Base-by-base conservation (phyloP, 768 basidiomycete genomes). In the Suillus americanus region DNA sequence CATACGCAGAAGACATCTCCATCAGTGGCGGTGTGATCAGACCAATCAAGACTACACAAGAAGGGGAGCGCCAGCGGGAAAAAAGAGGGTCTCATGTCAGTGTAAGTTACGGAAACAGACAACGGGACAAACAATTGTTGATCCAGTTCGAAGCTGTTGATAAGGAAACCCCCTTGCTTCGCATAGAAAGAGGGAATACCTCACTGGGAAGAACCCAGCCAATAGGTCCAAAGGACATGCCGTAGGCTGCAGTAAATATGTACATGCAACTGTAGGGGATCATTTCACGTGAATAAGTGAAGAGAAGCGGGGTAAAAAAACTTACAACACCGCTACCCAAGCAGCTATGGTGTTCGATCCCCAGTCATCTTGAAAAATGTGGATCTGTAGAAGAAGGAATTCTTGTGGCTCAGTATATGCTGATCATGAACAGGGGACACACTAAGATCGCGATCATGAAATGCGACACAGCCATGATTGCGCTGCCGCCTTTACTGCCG, bases 121-220 rank as follows among this genome's bases (percentile, higher is more conserved):
- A 40, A 41, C 0, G 25, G 62, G 16, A 75, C 82, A 2, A 59
- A 89, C 89, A 94, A 64, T 94, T 94, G 70, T 94, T 94, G 30
- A 85, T 69, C 92, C 92, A 94, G 68, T 91, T 92, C n/a, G 89
- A 91, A 3, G 91, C 89, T 2, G 93, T 94, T 23, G 91, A 88
- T 25, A 96, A 70, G 28, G 92, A 86, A 5, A 95, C 93, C 56
- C 94, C 94, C 71, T 88, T 89, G 68, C 90, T 89, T 66, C 93
- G 82, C 77, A 91, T 82, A 3, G 90, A 89, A 0, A 91, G 78
- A 1, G 94, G 86, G 71, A 94, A 94, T 2, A 95, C 87, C 75
- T 95, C 93, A 66, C 86, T 88, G 0, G 93, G 90, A 9, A 95
- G 83, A 2, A 94, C 86, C 93, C 93, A 95, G 3, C 87, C 88